Evolutionary conservation across 371 early-diverging fungal species (phyloP).

Genomic region (Haplosporangium sp.): DNA sequence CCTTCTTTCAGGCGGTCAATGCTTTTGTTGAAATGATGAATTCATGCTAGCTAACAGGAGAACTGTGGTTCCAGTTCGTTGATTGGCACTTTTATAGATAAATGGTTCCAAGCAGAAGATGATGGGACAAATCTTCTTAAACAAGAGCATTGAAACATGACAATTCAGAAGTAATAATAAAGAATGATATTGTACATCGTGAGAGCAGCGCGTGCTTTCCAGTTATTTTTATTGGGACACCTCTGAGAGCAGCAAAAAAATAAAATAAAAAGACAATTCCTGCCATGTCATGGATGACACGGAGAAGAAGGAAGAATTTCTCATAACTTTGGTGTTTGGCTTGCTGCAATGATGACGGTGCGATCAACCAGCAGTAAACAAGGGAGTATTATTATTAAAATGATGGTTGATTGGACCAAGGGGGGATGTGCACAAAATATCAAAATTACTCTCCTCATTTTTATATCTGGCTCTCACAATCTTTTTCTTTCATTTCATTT

Average conservation of each 20-base stretch:
- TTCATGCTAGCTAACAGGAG: background rate
- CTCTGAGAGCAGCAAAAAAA: background rate
- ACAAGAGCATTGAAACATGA: background rate
- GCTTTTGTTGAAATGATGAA: background rate
- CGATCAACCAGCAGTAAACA: background rate
- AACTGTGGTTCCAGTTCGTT: background rate
- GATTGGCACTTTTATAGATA: no score
- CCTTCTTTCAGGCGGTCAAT: slow-evolving; percentile 2
- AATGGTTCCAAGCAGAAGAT: no score
- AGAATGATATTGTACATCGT: background rate
- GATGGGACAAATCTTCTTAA: background rate
- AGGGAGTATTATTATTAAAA: background rate
- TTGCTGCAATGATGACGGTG: no score
- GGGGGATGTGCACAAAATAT: background rate
- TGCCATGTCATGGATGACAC: background rate
- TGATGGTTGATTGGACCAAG: background rate
- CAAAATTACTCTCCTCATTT: background rate
- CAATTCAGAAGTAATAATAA: background rate
- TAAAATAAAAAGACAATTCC: background rate
- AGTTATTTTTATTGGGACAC: slow-evolving; percentile 4
- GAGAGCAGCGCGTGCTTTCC: slow-evolving; percentile 14
- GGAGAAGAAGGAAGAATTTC: background rate
- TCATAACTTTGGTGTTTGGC: no score
- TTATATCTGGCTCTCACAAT: background rate
- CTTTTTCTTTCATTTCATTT: slow-evolving; percentile 6